phyloP scores from a whole-genome alignment of 495 filamentous ascomycete species.

The Cetradonia linearis region DNA sequence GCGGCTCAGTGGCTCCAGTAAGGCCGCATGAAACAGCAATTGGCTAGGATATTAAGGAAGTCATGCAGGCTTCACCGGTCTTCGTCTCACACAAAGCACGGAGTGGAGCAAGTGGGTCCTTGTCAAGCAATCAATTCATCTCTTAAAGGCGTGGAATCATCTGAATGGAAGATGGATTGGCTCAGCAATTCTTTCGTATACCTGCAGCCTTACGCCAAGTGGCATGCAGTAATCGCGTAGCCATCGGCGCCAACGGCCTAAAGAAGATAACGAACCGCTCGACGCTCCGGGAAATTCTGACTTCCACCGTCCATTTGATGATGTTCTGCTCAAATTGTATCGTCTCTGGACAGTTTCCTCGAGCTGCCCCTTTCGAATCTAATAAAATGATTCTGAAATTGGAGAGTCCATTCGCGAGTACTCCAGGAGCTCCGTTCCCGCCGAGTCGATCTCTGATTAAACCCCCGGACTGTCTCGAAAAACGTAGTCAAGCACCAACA shows the following conservation, averaged over 20 bases:
- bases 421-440: not conserved
- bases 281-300: not conserved
- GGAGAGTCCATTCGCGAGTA: not conserved
- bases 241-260: constrained; percentile 4
- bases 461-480: not conserved
- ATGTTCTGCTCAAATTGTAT: not conserved
- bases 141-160: not conserved
- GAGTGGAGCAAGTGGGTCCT: not conserved
- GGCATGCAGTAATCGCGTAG: constrained; percentile 6
- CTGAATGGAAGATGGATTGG: not conserved
- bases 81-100: not conserved
- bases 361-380: not conserved
- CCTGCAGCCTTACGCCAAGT: constrained; percentile 13
- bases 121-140: not conserved
- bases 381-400: not conserved
- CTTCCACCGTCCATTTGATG: not conserved
- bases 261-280: constrained; percentile 9
- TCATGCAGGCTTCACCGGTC: not conserved
- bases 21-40: not conserved
- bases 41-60: not conserved
- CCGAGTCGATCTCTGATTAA: not conserved
- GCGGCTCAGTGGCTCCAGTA: not conserved
- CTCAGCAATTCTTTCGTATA: constrained; percentile 7
- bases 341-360: not conserved
- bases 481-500: not conserved